phyloP scores from a whole-genome alignment of 192 early-diverging fungal species.

The Podila verticillata region DNA sequence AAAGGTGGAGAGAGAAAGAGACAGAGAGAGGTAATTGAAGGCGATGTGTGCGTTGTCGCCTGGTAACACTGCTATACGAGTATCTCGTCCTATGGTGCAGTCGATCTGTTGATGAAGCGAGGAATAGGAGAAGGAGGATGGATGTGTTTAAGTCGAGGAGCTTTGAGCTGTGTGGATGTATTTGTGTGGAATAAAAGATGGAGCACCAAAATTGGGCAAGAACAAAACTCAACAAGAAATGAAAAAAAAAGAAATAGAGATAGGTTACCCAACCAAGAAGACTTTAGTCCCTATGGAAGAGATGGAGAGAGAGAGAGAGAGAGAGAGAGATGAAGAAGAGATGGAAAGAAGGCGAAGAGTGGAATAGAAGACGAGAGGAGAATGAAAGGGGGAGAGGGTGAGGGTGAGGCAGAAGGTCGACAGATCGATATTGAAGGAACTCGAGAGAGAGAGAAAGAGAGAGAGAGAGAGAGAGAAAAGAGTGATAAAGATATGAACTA shows the following conservation, averaged over 20 bases:
- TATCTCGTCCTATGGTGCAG: no score
- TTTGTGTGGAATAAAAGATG: neutral
- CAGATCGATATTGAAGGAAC: neutral
- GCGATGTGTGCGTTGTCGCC: no score
- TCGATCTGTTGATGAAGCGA: no score
- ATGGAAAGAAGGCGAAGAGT: conserved; percentile 13
- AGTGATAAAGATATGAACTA: conserved; percentile 1
- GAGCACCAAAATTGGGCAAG: neutral
- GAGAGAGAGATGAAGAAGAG: no score
- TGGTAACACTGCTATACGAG: no score
- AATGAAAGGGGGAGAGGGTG: neutral
- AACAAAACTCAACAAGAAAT: no score
- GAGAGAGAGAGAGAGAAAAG: neutral
- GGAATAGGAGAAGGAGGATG: no score
- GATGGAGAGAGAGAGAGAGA: no score
- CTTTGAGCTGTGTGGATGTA: neutral
- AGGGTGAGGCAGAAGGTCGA: neutral
- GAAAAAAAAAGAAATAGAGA: neutral
- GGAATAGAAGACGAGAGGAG: conserved; percentile 4
- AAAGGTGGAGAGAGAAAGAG: no score
- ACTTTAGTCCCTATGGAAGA: no score
- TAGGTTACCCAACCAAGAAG: neutral
- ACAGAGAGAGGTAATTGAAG: no score
- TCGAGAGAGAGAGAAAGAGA: neutral
- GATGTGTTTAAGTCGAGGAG: no score